Conservation (phyloP, 2,329 filamentous ascomycete species). For the Colletotrichum sp. region DNA sequence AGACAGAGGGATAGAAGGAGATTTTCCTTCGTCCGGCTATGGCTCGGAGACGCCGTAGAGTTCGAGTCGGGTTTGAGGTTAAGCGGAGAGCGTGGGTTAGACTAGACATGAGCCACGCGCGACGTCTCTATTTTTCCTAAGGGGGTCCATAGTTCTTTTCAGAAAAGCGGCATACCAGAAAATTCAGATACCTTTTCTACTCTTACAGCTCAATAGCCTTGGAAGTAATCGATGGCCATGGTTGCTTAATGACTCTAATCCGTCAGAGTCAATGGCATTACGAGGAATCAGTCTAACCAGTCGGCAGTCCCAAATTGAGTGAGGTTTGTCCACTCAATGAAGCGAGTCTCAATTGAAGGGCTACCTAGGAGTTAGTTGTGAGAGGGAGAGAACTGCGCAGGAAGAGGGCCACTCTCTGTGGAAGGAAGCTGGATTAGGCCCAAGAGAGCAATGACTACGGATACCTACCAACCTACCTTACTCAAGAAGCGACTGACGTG, state of each 20-base stretch:
- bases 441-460: not conserved
- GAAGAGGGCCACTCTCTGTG: not conserved
- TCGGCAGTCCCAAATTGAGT: not conserved
- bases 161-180: conserved; percentile 5
- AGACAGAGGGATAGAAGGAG: not conserved
- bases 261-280: not conserved
- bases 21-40: not conserved
- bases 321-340: not conserved
- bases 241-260: not conserved
- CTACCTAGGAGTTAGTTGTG: not conserved
- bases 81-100: not conserved
- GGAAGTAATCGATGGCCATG: not conserved
- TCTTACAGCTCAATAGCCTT: not conserved
- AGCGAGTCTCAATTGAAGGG: not conserved
- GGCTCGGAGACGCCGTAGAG: not conserved
- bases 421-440: not conserved
- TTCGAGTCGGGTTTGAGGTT: not conserved
- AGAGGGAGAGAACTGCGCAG: not conserved
- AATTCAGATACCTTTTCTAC: not conserved
- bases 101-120: not conserved
- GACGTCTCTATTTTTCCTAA: not conserved
- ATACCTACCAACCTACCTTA: not conserved
- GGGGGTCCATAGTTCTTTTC: not conserved
- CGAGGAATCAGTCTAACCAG: not conserved
- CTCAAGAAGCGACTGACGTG: not conserved